Percentiles rank a stretch among this genome's conserved stretches.
phyloP scores from a whole-genome alignment of 176 grass and related monocot genomes.

The Carex pumila region DNA sequence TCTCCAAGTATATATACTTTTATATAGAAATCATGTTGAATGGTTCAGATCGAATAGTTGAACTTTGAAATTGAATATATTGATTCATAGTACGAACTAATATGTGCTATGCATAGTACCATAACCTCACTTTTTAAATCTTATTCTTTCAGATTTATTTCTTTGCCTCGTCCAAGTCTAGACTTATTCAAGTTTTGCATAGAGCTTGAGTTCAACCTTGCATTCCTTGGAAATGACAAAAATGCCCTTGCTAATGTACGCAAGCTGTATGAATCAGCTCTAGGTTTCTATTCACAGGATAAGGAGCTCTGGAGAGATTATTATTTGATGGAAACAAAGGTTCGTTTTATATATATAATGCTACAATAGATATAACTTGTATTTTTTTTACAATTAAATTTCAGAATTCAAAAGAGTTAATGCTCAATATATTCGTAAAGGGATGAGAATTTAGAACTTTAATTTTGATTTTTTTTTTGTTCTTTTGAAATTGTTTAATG shows the following conservation, averaged over 20 bases:
- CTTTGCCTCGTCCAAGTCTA: slow-evolving; percentile 13
- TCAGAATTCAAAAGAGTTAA: not conserved
- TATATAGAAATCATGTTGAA: too few species aligned
- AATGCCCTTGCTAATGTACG: slow-evolving; percentile 1
- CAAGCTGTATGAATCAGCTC: slow-evolving; percentile 15
- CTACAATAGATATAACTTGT: not conserved
- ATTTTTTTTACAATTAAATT: too few species aligned
- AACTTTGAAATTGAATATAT: too few species aligned
- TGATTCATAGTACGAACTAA: too few species aligned
- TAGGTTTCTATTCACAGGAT: slow-evolving; percentile 17
- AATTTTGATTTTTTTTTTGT: not conserved
- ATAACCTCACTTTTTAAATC: not conserved
- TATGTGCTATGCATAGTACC: too few species aligned
- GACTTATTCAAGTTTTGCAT: slow-evolving; percentile 23
- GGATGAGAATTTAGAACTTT: not conserved
- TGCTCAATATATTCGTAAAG: not conserved
- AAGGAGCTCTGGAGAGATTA: slow-evolving; percentile 23
- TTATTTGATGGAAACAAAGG: slow-evolving; percentile 12
- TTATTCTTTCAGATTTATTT: slow-evolving; percentile 11
- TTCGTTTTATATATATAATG: not conserved
- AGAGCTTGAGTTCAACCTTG: slow-evolving; percentile 6
- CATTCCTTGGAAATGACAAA: slow-evolving; percentile 7
- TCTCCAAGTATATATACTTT: too few species aligned
- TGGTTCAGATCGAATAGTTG: too few species aligned
- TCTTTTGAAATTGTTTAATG: not conserved